Evolutionary conservation across 495 filamentous ascomycete species (phyloP).

Genomic region (Penicillium paxilli): DNA sequence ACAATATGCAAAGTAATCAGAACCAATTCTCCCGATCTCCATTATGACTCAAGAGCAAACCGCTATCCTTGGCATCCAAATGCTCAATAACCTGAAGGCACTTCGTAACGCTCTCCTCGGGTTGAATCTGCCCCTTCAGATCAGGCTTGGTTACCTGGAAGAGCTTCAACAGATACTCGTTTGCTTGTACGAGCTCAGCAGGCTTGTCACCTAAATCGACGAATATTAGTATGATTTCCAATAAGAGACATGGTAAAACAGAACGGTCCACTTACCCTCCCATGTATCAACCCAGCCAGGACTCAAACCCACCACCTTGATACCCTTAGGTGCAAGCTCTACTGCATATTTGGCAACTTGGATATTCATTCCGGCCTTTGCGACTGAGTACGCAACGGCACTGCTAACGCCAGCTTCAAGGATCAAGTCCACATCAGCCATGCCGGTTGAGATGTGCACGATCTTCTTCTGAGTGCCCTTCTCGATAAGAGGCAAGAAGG

Average conservation of each 20-base stretch:
- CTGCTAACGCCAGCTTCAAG: conserved; percentile 25
- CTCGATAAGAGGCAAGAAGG: conserved; percentile 44
- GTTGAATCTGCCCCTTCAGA: conserved; percentile 18
- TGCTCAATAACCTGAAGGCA: conserved; percentile 15
- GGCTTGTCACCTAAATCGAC: conserved; percentile 19
- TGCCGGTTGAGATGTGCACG: conserved; percentile 43
- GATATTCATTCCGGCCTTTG: conserved; percentile 45
- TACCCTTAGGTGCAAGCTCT: conserved; percentile 28
- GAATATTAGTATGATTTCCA: conserved; percentile 11
- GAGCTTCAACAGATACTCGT: conserved; percentile 15
- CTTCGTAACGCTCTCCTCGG: conserved; percentile 25
- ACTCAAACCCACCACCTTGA: conserved; percentile 33
- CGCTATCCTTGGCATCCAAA: conserved; percentile 16
- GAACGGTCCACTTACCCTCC: conserved; percentile 21
- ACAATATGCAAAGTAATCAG: background rate
- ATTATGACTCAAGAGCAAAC: conserved; percentile 22
- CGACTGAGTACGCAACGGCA: conserved; percentile 29
- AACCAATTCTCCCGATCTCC: conserved; percentile 12
- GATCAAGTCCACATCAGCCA: conserved; percentile 44
- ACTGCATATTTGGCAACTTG: conserved; percentile 42
- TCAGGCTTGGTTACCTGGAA: conserved; percentile 13
- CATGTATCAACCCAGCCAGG: conserved; percentile 34
- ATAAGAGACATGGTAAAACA: background rate
- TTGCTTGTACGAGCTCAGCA: conserved; percentile 7
- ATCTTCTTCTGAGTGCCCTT: conserved; percentile 49